phyloP scores from a whole-genome alignment of 768 basidiomycete genomes.

The Phylloporus rhodoxanthus region DNA sequence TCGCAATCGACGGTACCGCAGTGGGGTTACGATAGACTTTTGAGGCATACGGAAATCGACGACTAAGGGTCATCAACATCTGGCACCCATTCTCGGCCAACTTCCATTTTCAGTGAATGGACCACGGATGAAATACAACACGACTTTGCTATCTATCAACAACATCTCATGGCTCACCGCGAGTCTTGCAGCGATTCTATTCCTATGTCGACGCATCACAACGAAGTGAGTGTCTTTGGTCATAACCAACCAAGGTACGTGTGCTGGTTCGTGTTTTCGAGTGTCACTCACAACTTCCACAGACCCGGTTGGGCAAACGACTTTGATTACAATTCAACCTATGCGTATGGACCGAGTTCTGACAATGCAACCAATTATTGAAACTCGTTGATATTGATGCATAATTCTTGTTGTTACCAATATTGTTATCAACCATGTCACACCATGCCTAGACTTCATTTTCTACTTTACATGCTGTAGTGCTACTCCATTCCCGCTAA shows the following conservation, averaged over 20 bases:
- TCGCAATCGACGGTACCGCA: slow-evolving; percentile 5
- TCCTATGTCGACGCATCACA: slow-evolving; percentile 4
- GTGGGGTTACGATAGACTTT: slow-evolving; percentile 9
- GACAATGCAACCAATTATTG: background rate
- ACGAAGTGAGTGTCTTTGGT: background rate
- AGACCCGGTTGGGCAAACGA: slow-evolving; percentile 17
- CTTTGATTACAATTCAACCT: slow-evolving; percentile 13
- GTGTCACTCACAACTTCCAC: background rate
- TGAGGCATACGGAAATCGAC: slow-evolving; percentile 2
- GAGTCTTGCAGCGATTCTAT: slow-evolving; percentile 1
- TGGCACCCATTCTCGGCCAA: slow-evolving; percentile 9
- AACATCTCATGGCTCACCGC: background rate
- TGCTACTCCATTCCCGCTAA: too few species aligned
- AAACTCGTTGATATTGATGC: slow-evolving; percentile 10
- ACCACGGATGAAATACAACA: slow-evolving; percentile 5
- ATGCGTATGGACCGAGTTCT: slow-evolving; percentile 8
- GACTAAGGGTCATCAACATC: slow-evolving; percentile 10
- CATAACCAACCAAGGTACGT: slow-evolving; percentile 13
- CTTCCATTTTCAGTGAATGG: slow-evolving; percentile 4
- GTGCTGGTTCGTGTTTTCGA: background rate
- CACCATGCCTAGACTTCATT: background rate
- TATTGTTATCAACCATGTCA: slow-evolving; percentile 1
- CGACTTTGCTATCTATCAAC: background rate
- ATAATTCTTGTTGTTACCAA: background rate
- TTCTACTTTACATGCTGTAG: background rate